These are phyloP conservation scores for Fusarium haematococcum DNA, from an alignment of 2,329 filamentous ascomycete genomes.

Conservation along the genomic window DNA sequence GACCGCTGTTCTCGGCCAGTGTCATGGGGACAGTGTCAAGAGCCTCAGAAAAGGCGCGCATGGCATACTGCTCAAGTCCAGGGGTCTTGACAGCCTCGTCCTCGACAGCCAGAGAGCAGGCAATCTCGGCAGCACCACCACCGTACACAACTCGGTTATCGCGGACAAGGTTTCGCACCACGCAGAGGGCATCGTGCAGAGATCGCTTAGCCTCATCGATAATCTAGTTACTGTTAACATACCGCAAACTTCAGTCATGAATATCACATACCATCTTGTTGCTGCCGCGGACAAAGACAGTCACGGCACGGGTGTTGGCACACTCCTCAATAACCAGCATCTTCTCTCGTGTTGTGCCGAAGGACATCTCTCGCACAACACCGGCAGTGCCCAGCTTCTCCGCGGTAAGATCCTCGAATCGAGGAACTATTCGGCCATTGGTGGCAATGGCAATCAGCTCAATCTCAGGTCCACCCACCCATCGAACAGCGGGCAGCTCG, in stretches of 20 bases:
- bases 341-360: conserved; percentile 98
- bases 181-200: conserved; percentile 95
- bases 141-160: conserved; percentile 99
- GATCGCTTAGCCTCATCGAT: conserved; percentile 99
- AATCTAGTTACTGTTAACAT: conserved; percentile 69
- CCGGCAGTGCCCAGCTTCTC: conserved; percentile 94
- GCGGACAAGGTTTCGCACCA: conserved; percentile 93
- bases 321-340: conserved; percentile 99
- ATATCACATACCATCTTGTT: conserved; percentile 90
- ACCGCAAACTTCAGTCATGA: background rate
- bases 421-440: conserved; percentile 95
- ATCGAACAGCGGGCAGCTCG: conserved; percentile 92
- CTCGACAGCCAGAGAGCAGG: conserved; percentile 95
- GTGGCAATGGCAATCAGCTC: conserved; percentile 98
- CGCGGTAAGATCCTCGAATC: conserved; percentile 92
- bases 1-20: conserved; percentile 94
- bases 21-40: conserved; percentile 95
- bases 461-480: conserved; percentile 98
- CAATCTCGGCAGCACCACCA: conserved; percentile 95
- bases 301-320: conserved; percentile 96
- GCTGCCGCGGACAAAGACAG: conserved; percentile 94
- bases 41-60: conserved; percentile 97
- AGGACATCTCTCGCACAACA: conserved; percentile 92
- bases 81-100: conserved; percentile 94
- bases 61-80: conserved; percentile 98